These are phyloP conservation scores for baker's yeast (Saccharomyces cerevisiae) DNA, from an alignment of 805 yeast genomes.

Conservation along the genomic window DNA sequence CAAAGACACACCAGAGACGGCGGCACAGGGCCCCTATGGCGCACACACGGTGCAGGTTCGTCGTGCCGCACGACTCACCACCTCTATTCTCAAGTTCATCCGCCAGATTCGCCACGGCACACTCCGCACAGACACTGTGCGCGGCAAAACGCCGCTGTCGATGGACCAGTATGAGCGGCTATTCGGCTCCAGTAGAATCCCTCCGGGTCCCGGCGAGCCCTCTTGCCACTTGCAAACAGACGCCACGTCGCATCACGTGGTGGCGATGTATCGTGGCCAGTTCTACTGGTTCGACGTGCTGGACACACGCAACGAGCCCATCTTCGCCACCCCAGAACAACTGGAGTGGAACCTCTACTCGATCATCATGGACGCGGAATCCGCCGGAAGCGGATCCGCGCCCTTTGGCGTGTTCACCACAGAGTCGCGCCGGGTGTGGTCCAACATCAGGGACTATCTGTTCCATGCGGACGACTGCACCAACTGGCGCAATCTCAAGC, in stretches of 20 bases:
- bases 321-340: slow-evolving; percentile 61
- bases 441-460: slow-evolving; percentile 53
- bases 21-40: slow-evolving; percentile 25
- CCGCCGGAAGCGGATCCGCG: slow-evolving; percentile 1
- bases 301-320: slow-evolving; percentile 60
- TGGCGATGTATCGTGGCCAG: slow-evolving; percentile 76
- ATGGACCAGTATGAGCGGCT: slow-evolving; percentile 87
- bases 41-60: slow-evolving; percentile 49
- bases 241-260: slow-evolving; percentile 64
- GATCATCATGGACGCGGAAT: slow-evolving; percentile 62
- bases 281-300: slow-evolving; percentile 93
- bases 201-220: slow-evolving; percentile 54
- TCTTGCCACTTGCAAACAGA: slow-evolving; percentile 78
- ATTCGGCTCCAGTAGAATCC: slow-evolving; percentile 83
- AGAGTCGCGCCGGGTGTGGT: slow-evolving; percentile 85
- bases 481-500: slow-evolving; percentile 63
- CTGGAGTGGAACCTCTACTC: slow-evolving; percentile 66
- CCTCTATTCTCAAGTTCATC: slow-evolving; percentile 70
- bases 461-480: slow-evolving; percentile 34
- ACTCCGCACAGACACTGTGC: slow-evolving; percentile 59
- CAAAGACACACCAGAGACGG: slow-evolving; percentile 27
- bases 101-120: slow-evolving; percentile 71
- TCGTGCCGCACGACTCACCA: slow-evolving; percentile 71
- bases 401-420: slow-evolving; percentile 88
- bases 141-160: slow-evolving; percentile 57